Percentiles rank a stretch among this genome's conserved stretches.
Evolutionary conservation across 805 yeast genomes (phyloP).

Genomic region (Saccharomycopsis microspora): DNA sequence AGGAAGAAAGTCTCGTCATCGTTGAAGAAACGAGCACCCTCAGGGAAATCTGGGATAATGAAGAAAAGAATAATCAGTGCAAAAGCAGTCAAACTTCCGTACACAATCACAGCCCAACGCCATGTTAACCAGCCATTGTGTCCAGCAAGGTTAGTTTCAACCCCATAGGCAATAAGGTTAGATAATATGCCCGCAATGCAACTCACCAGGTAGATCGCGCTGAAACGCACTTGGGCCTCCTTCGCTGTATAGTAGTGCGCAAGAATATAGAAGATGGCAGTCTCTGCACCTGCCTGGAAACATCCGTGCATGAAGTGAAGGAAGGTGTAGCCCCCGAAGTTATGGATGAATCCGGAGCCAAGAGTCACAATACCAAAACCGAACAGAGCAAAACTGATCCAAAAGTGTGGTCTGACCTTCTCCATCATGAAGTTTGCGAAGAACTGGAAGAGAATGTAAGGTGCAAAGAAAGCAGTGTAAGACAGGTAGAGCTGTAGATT

Average conservation of each 20-base stretch:
- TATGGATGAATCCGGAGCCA: constrained; percentile 51
- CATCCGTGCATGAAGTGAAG: constrained; percentile 57
- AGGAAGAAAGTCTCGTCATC: constrained; percentile 30
- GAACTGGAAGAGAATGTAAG: constrained; percentile 47
- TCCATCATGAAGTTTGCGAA: constrained; percentile 53
- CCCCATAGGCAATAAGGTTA: constrained; percentile 58
- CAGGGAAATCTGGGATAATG: constrained; percentile 39
- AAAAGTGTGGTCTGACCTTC: constrained; percentile 47
- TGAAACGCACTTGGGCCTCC: constrained; percentile 60
- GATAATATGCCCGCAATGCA: constrained; percentile 70
- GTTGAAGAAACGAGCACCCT: constrained; percentile 27
- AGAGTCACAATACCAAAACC: constrained; percentile 51
- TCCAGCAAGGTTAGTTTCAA: constrained; percentile 41
- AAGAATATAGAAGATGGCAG: constrained; percentile 61
- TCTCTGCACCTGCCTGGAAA: constrained; percentile 63
- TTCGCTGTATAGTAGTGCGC: constrained; percentile 38
- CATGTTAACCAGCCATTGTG: constrained; percentile 30
- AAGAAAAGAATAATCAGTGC: constrained; percentile 24
- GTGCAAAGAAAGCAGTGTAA: constrained; percentile 47
- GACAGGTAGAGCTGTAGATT: constrained; percentile 37
- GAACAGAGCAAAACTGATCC: constrained; percentile 49
- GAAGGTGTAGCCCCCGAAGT: constrained; percentile 44
- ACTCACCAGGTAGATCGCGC: constrained; percentile 55
- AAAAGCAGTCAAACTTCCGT: constrained; percentile 28
- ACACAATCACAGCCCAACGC: constrained; percentile 42